Base-by-base conservation (phyloP, 768 basidiomycete species). In the Russula griseocarnosa region DNA sequence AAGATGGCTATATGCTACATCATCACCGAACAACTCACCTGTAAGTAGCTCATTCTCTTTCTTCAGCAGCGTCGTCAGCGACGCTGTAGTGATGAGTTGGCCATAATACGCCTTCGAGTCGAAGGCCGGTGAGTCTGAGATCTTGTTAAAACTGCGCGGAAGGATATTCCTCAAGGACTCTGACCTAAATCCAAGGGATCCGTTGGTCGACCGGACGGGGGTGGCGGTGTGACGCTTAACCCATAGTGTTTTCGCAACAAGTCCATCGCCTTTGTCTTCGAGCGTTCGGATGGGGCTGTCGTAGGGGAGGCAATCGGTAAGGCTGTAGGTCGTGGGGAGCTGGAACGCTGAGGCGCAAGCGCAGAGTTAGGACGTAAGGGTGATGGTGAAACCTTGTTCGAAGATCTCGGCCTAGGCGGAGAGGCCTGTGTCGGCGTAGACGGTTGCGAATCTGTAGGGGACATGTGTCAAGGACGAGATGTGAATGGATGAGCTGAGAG, bases 241-340 rank as follows among this genome's bases (percentile, higher is more conserved):
- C 92, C 91, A 79, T 95, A 95, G 71, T 95, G 92, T 68, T 90
- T 92, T 70, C 93, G 79, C 57, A 94, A 71, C 55, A 94, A 73
- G 71, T 93, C 90, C 68, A 87, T 79, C 14, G 92, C 92, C 18
- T 86, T 68, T 16, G 72, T 70, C 69, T 74, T 74, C 42, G 70
- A 63, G 47, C 68, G 66, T 40, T 67, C 68, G 1, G 30, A 50
- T 56, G 66, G 49, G n/a, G 66, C 57, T 0, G 57, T 65, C 13
- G 47, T 38, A 13, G 67, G 65, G 9, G 67, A 62, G 20, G 16
- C 22, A 32, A 53, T 34, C 26, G 57, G 36, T 32, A 42, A 34
- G 2, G 58, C 26, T 5, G 47, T 50, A 8, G 53, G 32, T 32
- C 40, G 56, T n/a, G 40, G 61, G 40, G 57, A 49, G 24, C 32